Evolutionary conservation across 805 yeast genomes (phyloP).

Genomic region (Schwanniomyces vanrijiae): DNA sequence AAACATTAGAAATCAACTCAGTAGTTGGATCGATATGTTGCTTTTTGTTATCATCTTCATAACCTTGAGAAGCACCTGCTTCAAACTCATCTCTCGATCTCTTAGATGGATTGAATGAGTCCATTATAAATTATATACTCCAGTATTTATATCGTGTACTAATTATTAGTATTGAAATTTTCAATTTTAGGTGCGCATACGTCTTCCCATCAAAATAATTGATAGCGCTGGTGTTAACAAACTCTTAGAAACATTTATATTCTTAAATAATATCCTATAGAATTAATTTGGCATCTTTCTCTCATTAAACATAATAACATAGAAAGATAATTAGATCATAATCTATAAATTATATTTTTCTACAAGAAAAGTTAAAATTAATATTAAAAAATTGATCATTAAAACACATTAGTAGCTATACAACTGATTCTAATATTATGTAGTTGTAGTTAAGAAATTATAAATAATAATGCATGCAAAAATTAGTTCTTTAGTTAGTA

Average conservation of each 20-base stretch:
- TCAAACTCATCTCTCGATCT: conserved; percentile 33
- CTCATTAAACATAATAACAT: no score
- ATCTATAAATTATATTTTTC: no score
- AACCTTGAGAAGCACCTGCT: conserved; percentile 9
- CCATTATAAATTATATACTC: conserved; percentile 4
- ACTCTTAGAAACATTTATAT: no score
- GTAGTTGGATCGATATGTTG: conserved; percentile 41
- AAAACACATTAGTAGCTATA: neutral
- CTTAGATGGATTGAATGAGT: conserved; percentile 15
- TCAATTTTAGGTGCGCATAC: neutral
- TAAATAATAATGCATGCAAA: neutral
- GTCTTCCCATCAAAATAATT: neutral
- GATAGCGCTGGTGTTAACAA: no score
- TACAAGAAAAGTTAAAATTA: neutral
- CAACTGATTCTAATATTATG: neutral
- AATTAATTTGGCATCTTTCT: no score
- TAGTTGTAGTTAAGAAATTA: neutral
- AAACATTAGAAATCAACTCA: conserved; percentile 42
- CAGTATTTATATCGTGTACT: neutral
- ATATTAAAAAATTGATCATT: neutral
- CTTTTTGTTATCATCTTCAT: conserved; percentile 31
- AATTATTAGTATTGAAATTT: conserved; percentile 1
- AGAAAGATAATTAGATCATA: no score
- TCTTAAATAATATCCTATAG: no score
- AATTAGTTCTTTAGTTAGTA: neutral